Base-by-base conservation (phyloP, 768 basidiomycete genomes). In the Saitozyma sp. region DNA sequence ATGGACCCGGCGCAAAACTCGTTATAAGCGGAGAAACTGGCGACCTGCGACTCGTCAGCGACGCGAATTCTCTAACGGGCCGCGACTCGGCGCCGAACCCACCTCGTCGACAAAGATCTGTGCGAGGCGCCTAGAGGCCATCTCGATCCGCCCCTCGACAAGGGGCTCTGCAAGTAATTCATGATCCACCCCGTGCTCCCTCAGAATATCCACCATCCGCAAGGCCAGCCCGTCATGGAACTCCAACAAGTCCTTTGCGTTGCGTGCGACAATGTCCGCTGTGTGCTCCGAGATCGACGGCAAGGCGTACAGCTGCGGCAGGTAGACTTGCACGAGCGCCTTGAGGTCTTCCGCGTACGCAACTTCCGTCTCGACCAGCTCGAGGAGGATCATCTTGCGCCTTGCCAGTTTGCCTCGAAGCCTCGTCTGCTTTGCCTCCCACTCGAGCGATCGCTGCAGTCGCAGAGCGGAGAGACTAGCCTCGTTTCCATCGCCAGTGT, bases 1-100 rank as follows among this genome's bases (percentile, higher is more conserved):
- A 86, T 85, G 73, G 97, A 94, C 0, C 88, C 88, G 0, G 91
- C 86, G 74, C 95, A 98, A 73, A 92, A 97, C 11, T 84, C 80
- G 76, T 92, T 86, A 80, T 99, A 99, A 1, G 86, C 83, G 60
- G 85, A 83, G 67, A 95, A 95, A 43, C 83, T 81, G 14, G 87
- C 82, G 29, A 87, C 88, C 92, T 95, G 66, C 2, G 42, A 57
- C 16, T 1, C 6, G 56, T 7, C 8, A 57, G 39, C 37, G 14
- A 43, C 20, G 20, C 13, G 50, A 29, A 9, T 56, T n/a, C 37
- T n/a, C n/a, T n/a, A n/a, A n/a, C n/a, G n/a, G n/a, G n/a, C n/a
- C n/a, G n/a, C n/a, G n/a, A n/a, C n/a, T n/a, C n/a, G n/a, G n/a
- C 9, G 58, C 19, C 14, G 41, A 2, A 62, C 75, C 71, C 56